Evolutionary conservation across 148 eudicot genomes (phyloP).

Genomic region (Chenopodium suecicum): DNA sequence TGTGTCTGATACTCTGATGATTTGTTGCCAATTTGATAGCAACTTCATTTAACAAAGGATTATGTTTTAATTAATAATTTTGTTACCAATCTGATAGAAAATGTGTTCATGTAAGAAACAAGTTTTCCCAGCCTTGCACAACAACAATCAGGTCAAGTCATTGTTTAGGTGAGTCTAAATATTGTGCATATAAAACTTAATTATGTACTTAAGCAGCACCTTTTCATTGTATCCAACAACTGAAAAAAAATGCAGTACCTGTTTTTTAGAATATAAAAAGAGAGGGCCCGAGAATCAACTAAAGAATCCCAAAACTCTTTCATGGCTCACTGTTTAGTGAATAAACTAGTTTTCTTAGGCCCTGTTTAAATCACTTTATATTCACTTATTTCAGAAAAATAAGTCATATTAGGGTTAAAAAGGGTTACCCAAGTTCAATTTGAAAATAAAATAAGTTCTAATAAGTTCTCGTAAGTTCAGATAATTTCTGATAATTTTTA

Average conservation of each 20-base stretch:
- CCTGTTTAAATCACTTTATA: too few relatives aligned
- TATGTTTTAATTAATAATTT: not conserved
- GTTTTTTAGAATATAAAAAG: not conserved
- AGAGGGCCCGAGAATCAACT: not conserved
- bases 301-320: not conserved
- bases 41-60: not conserved
- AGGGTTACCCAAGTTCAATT: too few relatives aligned
- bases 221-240: too few relatives aligned
- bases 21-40: not conserved
- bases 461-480: too few relatives aligned
- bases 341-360: not conserved
- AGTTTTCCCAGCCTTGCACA: not conserved
- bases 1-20: not conserved
- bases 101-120: not conserved
- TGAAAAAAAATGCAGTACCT: too few relatives aligned
- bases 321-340: conserved; percentile 3
- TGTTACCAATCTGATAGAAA: not conserved
- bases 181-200: not conserved
- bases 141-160: not conserved
- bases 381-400: too few relatives aligned
- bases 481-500: too few relatives aligned
- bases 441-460: too few relatives aligned
- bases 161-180: not conserved
- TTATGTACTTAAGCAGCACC: not conserved
- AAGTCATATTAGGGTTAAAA: too few relatives aligned